phyloP scores from a whole-genome alignment of 805 yeast genomes.

The Barnettozyma botsteinii region DNA sequence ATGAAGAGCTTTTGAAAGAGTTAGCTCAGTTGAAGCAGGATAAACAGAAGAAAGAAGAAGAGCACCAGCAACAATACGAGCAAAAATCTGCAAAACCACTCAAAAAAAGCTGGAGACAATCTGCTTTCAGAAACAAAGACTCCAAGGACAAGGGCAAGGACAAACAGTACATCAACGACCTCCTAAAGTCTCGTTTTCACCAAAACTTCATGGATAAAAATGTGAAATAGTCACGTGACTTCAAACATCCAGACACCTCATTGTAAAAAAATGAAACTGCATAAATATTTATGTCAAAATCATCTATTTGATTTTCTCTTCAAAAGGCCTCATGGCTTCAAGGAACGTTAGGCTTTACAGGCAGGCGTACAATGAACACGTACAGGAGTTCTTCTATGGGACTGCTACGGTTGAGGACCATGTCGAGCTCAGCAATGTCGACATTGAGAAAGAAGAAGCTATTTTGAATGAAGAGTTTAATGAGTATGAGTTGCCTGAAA shows the following conservation, averaged over 20 bases:
- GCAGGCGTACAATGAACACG: conserved; percentile 3
- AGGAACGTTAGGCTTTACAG: neutral
- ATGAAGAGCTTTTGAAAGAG: conserved; percentile 39
- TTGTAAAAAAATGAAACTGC: no score
- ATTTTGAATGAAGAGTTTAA: no score
- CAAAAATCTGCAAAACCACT: conserved; percentile 16
- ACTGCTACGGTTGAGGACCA: neutral
- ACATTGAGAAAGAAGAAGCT: neutral
- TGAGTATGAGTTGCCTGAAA: no score
- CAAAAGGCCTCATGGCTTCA: no score
- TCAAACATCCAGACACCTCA: conserved; percentile 6
- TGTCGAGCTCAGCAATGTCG: no score
- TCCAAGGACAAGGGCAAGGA: conserved; percentile 17
- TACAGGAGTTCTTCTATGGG: conserved; percentile 5
- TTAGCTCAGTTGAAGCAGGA: conserved; percentile 31
- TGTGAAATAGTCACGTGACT: conserved; percentile 7
- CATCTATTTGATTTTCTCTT: no score
- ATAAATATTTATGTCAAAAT: no score
- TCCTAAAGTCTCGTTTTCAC: conserved; percentile 21
- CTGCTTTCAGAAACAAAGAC: conserved; percentile 25
- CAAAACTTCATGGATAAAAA: conserved; percentile 20
- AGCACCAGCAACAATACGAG: conserved; percentile 22
- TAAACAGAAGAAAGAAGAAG: conserved; percentile 26
- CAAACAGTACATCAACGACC: conserved; percentile 29
- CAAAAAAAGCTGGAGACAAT: conserved; percentile 31